Base-by-base conservation (phyloP, 2,329 filamentous ascomycete genomes). In the Xylariales sp. region DNA sequence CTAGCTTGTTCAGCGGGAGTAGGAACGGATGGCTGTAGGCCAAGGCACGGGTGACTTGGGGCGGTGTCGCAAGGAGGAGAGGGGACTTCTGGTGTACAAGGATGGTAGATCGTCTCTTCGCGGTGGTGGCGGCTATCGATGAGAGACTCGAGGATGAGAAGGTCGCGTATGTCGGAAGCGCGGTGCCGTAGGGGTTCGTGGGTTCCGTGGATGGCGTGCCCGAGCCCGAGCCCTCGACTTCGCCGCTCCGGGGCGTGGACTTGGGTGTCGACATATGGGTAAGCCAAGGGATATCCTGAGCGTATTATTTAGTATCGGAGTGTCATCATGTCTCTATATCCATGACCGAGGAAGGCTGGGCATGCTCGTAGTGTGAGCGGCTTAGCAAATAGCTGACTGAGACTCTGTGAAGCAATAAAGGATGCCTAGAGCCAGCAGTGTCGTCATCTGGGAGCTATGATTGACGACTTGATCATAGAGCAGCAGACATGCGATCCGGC, bases 41-140 rank as follows among this genome's bases (percentile, higher is more conserved):
- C 46, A 98, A 75, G 11, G 91, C 90, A 53, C 93, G 81, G 3
- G 93, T 98, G 60, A 98, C 84, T 59, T 95, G 88, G 2, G 93
- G 93, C 31, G 93, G 93, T 8, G 93, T 98, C 12, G 91, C 89
- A 45, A 95, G 83, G 14, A 98, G 76, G 33, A 98, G 68, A 9
- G 93, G 93, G 12, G 88, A 95, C 67, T 97, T 98, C 63, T 95
- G 91, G 64, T 97, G 90, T 15, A 98, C 90, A 52, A 97, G 81
- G 53, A 98, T 90, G 43, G 88, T 94, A 14, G 88, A 94, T 33
- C 88, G 82, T 47, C 91, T 85, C 57, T 86, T 85, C 31, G 81
- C 80, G 27, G 81, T 77, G 9, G 78, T 74, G 22, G 76, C 70
- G 44, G 73, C 68, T 41, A 71, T 72, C 32, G 82, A 83, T 32